phyloP scores from a whole-genome alignment of 305 asterid genomes.

The Solanum hybrid region DNA sequence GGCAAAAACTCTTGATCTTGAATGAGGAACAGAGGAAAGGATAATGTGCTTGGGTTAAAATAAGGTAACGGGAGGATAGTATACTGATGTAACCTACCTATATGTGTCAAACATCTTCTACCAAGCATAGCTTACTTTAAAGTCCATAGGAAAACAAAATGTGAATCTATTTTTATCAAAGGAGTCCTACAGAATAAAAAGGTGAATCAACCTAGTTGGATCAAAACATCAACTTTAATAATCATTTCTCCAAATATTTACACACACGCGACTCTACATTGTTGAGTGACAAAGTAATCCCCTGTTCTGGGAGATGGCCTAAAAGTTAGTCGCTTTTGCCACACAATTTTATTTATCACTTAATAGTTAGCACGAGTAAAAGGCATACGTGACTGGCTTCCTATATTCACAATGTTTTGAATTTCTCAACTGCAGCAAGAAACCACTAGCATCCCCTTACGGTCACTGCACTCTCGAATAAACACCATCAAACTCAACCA shows the following conservation, averaged over 20 bases:
- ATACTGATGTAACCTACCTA: neutral
- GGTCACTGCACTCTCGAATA: neutral
- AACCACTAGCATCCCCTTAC: neutral
- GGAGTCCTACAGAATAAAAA: neutral
- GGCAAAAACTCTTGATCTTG: neutral
- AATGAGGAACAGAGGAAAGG: neutral
- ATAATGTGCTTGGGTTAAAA: neutral
- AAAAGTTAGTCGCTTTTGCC: neutral
- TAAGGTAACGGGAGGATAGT: neutral
- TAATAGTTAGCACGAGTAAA: neutral
- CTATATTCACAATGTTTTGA: neutral
- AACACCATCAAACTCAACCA: neutral
- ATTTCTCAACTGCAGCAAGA: neutral
- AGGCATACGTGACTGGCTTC: neutral
- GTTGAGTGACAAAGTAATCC: neutral
- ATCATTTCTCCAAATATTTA: neutral
- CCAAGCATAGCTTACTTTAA: neutral
- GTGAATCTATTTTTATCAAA: neutral
- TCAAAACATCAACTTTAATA: neutral
- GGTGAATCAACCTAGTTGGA: neutral
- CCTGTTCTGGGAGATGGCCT: neutral
- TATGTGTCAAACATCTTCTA: neutral
- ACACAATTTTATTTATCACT: neutral
- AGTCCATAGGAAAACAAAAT: neutral
- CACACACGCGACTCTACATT: neutral